phyloP scores from a whole-genome alignment of 2,329 filamentous ascomycete species.

The Aciculosporium take region DNA sequence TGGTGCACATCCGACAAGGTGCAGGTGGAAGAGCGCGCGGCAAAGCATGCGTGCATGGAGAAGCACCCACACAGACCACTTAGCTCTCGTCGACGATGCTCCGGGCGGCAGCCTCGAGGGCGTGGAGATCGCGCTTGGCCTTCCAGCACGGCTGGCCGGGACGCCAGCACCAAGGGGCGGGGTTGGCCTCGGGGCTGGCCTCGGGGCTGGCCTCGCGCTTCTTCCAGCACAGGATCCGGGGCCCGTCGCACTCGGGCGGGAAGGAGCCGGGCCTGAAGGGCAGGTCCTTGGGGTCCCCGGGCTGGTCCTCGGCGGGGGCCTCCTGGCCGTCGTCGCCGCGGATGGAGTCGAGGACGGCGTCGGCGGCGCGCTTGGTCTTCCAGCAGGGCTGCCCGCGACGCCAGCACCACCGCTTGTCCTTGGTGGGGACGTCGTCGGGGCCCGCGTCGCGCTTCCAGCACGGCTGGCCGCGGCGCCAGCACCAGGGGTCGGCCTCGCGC shows the following conservation, averaged over 20 bases:
- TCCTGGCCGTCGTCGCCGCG: constrained; percentile 2
- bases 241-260: constrained; percentile 3
- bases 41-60: no score
- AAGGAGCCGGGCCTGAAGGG: constrained; percentile 18
- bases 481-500: constrained; percentile 17
- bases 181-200: constrained; percentile 11
- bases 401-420: constrained; percentile 13
- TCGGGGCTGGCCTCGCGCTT: constrained; percentile 8
- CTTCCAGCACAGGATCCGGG: constrained; percentile 6
- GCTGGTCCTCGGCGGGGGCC: background rate
- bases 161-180: constrained; percentile 19
- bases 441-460: constrained; percentile 23
- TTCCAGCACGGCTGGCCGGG: constrained; percentile 28
- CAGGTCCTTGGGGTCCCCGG: constrained; percentile 10
- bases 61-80: no score
- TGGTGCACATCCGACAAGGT: no score
- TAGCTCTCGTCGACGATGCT: constrained; percentile 11
- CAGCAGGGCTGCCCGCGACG: constrained; percentile 14
- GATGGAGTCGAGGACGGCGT: constrained; percentile 20
- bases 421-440: constrained; percentile 6
- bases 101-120: constrained; percentile 15
- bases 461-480: constrained; percentile 21
- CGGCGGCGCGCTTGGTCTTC: constrained; percentile 25
- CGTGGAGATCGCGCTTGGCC: constrained; percentile 21
- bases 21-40: no score